Evolutionary conservation across 2,329 filamentous ascomycete species (phyloP), one percentile per base, ranked within the genome.

Genomic region (Zalaria obscura): DNA sequence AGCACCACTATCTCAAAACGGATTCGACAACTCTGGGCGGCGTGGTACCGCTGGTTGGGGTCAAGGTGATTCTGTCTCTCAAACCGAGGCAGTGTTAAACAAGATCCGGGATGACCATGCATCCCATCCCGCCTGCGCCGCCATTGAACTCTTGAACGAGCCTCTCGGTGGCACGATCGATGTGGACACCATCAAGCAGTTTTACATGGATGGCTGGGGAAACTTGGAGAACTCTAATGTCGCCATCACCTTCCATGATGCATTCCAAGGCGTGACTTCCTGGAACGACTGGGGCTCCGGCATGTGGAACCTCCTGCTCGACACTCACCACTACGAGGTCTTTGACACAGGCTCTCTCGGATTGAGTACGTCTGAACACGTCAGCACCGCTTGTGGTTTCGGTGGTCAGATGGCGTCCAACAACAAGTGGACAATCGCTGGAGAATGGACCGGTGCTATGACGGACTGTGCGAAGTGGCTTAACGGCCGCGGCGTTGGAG

Each of bases 21-120:
- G 77, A 3, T 80, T 80, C 53, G 77, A 81, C 57, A 81, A 80
- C 59, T 76, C 71, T 41, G 78, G 78, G 36, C 43, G 42, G 25
- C 65, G 62, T 36, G 60, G 62, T 11, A 70, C 69, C 4, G 59
- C 73, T n/a, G 51, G 48, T 34, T 68, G 66, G 65, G 62, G 57
- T 4, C 61, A 65, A 49, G 64, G 64, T 38, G 58, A 66, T 41
- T 61, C 63, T 4, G 53, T 67, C 8, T 41, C 43, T 2, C 53
- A 66, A 43, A 67, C 66, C 9, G 55, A 56, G 8, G 55, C 53
- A 6, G 66, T 66, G 6, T 50, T 69, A 18, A 65, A 65, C 54
- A 65, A 65, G 55, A 61, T 69, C 47, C 59, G 64, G 34, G 64
- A 68, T 41, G 65, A 67, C 42, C 53, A 63, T 39, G 65, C 63